Evolutionary conservation across 2,329 filamentous ascomycete genomes (phyloP), one percentile per base, ranked within the genome.

Genomic region (Phialocephala subalpina): DNA sequence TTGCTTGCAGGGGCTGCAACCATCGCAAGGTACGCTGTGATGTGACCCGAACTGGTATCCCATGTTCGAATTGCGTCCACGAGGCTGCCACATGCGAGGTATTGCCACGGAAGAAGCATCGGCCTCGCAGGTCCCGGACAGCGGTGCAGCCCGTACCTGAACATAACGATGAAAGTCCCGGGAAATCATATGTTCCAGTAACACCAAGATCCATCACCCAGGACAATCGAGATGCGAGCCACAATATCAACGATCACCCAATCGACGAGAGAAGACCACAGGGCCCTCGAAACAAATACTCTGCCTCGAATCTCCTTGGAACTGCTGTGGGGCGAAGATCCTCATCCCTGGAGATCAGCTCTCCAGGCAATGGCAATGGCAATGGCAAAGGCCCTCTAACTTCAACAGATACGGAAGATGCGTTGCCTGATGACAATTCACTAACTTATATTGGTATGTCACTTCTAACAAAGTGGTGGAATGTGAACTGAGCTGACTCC

Each of bases 61-160:
- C 65, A 36, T 67, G 65, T 45, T 67, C 65, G 20, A 67, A 67
- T 58, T 67, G 65, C 33, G 20, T 47, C 18, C 62, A 67, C 53
- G 65, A 67, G 33, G 22, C 38, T 16, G 58, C 52, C 20, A 49
- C 35, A 7, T 67, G 65, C 25, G 62, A 67, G 53, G 65, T 67
- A 2, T 27, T 67, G 33, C 65, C 65, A 40, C 65, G 65, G 25
- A 67, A 67, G 59, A 67, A 53, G 57, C 61, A 67, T 57, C 56
- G 60, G 8, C 49, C 49, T 33, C 49, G 49, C 18, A 27, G 49
- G 27, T 22, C 49, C 25, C 22, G 49, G 4, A 53, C 4, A 29
- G 49, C 49, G 16, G 11, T 33, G 14, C 49, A 53, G 18, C 7
- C 49, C 22, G 29, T 25, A 6, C 18, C 49, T 53, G 25, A 33